phyloP scores from a whole-genome alignment of 345 rosid species.

The Gossypium ekmanianum region DNA sequence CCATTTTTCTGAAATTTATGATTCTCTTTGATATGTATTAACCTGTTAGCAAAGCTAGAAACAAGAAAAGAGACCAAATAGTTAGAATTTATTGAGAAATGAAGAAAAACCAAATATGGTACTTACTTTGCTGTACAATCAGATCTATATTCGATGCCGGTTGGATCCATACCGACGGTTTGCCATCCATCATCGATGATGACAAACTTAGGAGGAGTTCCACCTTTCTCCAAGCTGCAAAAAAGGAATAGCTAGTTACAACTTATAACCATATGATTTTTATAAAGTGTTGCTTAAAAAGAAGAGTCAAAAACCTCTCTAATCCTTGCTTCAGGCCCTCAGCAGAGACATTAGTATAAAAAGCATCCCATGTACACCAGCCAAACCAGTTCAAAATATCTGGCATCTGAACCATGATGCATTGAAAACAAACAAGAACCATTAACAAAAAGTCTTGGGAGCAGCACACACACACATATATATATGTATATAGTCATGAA shows the following conservation, averaged over 20 bases:
- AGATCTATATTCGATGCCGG: constrained; percentile 30
- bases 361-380: constrained; percentile 81
- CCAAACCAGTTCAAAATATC: constrained; percentile 71
- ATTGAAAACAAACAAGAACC: neutral
- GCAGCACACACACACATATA: neutral
- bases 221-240: constrained; percentile 51
- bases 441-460: neutral
- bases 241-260: neutral
- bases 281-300: neutral
- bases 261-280: constrained; percentile 15
- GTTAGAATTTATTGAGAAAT: neutral
- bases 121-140: constrained; percentile 64
- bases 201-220: constrained; percentile 50
- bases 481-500: neutral
- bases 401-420: constrained; percentile 39
- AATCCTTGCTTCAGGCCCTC: constrained; percentile 57
- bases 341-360: constrained; percentile 52
- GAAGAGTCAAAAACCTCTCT: constrained; percentile 35
- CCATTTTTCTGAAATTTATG: constrained; percentile 63
- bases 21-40: constrained; percentile 53
- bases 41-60: constrained; percentile 57
- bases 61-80: neutral
- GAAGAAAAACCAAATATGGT: neutral
- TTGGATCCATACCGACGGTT: constrained; percentile 63
- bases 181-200: constrained; percentile 72